phyloP scores from a whole-genome alignment of 495 filamentous ascomycete species.

The Filosporella fistucella region DNA sequence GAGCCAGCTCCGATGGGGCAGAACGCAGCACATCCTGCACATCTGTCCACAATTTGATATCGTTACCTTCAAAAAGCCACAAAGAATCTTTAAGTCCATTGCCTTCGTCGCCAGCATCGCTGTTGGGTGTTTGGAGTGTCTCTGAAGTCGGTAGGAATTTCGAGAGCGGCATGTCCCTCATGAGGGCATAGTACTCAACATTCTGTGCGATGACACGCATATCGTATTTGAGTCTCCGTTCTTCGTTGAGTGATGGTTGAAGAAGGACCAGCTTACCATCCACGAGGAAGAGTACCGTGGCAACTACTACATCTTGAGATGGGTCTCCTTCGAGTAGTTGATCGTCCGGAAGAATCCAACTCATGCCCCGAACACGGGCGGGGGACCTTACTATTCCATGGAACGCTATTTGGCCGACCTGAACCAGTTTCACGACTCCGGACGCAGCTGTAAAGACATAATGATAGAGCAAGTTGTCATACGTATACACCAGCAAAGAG shows the following conservation, averaged over 20 bases:
- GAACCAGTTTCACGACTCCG: conserved; percentile 68
- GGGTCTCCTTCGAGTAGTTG: conserved; percentile 91
- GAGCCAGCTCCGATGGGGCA: conserved; percentile 51
- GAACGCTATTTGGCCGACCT: conserved; percentile 94
- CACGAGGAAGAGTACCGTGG: conserved; percentile 89
- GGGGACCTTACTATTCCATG: conserved; percentile 95
- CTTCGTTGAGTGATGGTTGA: conserved; percentile 73
- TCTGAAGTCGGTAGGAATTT: background rate
- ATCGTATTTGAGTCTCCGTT: conserved; percentile 86
- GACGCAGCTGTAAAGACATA: conserved; percentile 76
- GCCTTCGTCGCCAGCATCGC: conserved; percentile 17
- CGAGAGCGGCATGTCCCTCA: conserved; percentile 72
- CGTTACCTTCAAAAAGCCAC: conserved; percentile 87
- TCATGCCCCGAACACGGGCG: conserved; percentile 84
- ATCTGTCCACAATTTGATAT: conserved; percentile 83
- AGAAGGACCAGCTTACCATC: conserved; percentile 94
- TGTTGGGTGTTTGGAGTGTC: background rate
- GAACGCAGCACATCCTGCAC: conserved; percentile 79
- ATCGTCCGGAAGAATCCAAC: conserved; percentile 91
- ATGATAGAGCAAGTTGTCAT: conserved; percentile 93
- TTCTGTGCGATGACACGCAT: conserved; percentile 95
- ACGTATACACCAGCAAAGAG: conserved; percentile 92
- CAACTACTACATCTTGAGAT: conserved; percentile 91
- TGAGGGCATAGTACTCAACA: conserved; percentile 89
- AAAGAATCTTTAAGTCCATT: conserved; percentile 75